Base-by-base conservation (phyloP, 352 stramenopile species). In the Globisporangium spinosum region DNA sequence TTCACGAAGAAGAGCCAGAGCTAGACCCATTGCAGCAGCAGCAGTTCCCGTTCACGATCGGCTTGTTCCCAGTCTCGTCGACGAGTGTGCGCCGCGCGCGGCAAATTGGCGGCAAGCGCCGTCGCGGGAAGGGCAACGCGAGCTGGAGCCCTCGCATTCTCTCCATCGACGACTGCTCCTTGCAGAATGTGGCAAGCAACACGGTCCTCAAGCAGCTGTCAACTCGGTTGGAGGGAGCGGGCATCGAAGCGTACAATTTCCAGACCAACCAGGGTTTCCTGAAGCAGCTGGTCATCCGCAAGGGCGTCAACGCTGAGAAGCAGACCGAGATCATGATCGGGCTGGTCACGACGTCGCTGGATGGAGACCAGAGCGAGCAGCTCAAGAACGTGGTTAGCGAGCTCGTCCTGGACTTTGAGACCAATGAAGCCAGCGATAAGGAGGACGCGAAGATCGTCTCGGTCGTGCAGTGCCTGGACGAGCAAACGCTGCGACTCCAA, bases 271-370 rank as follows among this genome's bases (percentile, higher is more conserved):
- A 74, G 34, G 85, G 85, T 1, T 87, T 87, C 45, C 64, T 94
- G 5, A 90, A 91, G 58, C 77, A 92, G 51, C 65, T 94, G 62
- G 77, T 94, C 12, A 34, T 94, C 35, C 83, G 85, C 23, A 78
- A 74, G 17, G 85, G 83, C 10, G 53, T 73, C 1, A 78, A 78
- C 40, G 29, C 32, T 1, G 32, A 68, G 9, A 62, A 70, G 22
- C 25, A 20, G 0, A 76, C 54, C 2, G 77, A 94, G 63, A 67
- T 92, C 56, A 91, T 94, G 82, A 53, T 91, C 2, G 83, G 79
- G 3, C 73, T 94, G 8, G 79, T 87, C 12, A 94, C 83, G 0
- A 85, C 83, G 1, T 74, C 73, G 9, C 68, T 89, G 43, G 70
- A 78, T 2, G 75, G 64, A 23, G 65, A 78, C 23, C 72, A 82